A percentile compares a stretch with the other conserved stretches of the same genome.
These are phyloP conservation scores for Fusarium continuum DNA, from an alignment of 2,329 filamentous ascomycete genomes.

Conservation along the genomic window DNA sequence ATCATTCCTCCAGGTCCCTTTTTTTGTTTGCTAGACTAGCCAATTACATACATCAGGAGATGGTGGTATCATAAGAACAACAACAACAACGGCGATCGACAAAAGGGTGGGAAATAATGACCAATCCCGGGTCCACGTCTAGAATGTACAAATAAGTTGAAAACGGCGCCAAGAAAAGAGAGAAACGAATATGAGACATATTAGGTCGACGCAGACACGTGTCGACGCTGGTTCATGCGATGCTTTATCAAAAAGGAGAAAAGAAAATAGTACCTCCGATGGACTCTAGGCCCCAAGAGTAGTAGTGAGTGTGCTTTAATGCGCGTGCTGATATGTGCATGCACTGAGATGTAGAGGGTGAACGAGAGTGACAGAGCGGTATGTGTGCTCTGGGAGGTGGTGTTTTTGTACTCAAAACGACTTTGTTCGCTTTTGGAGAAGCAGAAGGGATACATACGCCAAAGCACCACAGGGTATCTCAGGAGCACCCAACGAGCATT, in stretches of 20 bases:
- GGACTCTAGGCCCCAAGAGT: conserved; percentile 28
- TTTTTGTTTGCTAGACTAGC: conserved; percentile 38
- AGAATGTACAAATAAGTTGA: conserved; percentile 48
- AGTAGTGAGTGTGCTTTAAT: conserved; percentile 29
- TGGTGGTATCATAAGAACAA: conserved; percentile 47
- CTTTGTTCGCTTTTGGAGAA: neutral
- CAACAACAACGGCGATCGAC: conserved; percentile 36
- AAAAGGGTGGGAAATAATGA: conserved; percentile 37
- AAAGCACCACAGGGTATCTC: conserved; percentile 34
- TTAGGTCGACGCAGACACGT: conserved; percentile 46
- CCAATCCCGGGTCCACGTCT: conserved; percentile 47
- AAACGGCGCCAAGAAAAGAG: conserved; percentile 29
- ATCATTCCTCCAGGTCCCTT: conserved; percentile 21
- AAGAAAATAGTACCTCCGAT: conserved; percentile 25
- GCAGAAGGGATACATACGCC: conserved; percentile 13
- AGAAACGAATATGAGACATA: conserved; percentile 45
- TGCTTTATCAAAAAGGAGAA: conserved; percentile 34
- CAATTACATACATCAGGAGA: conserved; percentile 47
- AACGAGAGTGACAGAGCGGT: conserved; percentile 25
- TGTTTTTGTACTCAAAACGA: conserved; percentile 3
- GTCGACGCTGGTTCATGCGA: conserved; percentile 44
- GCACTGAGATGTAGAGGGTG: conserved; percentile 19
- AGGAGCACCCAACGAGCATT: conserved; percentile 21
- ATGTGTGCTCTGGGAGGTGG: conserved; percentile 20
- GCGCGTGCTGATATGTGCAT: conserved; percentile 26